Percentiles rank a stretch among this genome's conserved stretches.
These are phyloP conservation scores for Rubus idaeus DNA, from an alignment of 306 rosid genomes.

Conservation along the genomic window DNA sequence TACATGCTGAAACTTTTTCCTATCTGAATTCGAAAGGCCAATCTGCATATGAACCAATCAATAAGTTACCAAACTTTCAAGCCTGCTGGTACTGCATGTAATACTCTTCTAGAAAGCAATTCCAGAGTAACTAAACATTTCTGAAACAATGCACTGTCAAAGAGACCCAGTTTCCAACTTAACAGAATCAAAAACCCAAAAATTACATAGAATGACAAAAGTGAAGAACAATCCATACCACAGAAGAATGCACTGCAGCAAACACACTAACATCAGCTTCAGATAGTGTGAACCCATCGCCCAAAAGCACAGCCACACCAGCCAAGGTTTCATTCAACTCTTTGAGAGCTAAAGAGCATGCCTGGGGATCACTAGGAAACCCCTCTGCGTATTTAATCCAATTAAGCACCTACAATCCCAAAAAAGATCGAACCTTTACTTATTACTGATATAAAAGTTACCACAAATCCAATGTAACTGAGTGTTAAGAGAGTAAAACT, in stretches of 20 bases:
- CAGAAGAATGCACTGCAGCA: constrained; percentile 63
- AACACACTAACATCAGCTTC: constrained; percentile 78
- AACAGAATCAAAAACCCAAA: too few species aligned
- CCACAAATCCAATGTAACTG: background rate
- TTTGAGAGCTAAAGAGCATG: constrained; percentile 56
- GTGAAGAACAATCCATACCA: constrained; percentile 49
- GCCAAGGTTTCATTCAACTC: constrained; percentile 60
- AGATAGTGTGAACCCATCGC: constrained; percentile 66
- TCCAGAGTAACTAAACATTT: background rate
- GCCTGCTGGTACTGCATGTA: constrained; percentile 3
- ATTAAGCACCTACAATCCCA: constrained; percentile 50
- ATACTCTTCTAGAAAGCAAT: background rate
- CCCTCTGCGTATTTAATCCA: constrained; percentile 76
- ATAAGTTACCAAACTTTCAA: constrained; percentile 27
- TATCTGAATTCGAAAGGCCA: constrained; percentile 56
- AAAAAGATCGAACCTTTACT: background rate
- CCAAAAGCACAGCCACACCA: constrained; percentile 65
- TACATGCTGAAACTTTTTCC: constrained; percentile 61
- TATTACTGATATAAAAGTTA: background rate
- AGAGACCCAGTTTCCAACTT: background rate
- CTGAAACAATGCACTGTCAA: background rate
- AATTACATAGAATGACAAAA: background rate
- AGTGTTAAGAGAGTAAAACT: background rate
- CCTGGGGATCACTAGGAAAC: constrained; percentile 49
- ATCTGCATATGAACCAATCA: constrained; percentile 56